These are phyloP conservation scores for Ampelomyces quisqualis DNA, from an alignment of 2,329 filamentous ascomycete species.

Conservation along the genomic window DNA sequence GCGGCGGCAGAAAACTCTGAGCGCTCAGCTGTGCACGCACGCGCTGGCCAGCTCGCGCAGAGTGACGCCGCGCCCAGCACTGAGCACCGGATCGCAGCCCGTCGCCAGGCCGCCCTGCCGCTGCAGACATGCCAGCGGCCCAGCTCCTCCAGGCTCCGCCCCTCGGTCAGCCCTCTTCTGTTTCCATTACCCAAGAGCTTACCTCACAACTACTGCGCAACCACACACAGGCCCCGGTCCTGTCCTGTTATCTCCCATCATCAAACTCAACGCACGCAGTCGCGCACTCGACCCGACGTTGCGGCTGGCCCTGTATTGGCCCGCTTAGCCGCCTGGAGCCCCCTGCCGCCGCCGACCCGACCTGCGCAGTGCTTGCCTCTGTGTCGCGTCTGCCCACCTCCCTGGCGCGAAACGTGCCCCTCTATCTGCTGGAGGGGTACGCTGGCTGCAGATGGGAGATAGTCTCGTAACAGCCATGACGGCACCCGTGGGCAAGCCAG, in stretches of 20 bases:
- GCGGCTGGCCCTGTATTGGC: constrained; percentile 35
- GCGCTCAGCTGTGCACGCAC: constrained; percentile 22
- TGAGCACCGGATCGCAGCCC: constrained; percentile 16
- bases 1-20: constrained; percentile 34
- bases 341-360: constrained; percentile 22
- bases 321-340: constrained; percentile 42
- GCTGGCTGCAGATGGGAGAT: constrained; percentile 53
- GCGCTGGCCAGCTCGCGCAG: constrained; percentile 22
- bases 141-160: no score
- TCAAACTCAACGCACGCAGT: constrained; percentile 44
- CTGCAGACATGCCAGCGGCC: no score
- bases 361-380: constrained; percentile 19
- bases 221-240: constrained; percentile 36
- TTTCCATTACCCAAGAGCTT: constrained; percentile 54
- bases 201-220: constrained; percentile 49
- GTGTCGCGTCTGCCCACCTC: constrained; percentile 36
- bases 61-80: no score
- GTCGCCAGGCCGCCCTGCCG: constrained; percentile 22
- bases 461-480: constrained; percentile 49
- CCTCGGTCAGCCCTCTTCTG: constrained; percentile 32
- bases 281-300: constrained; percentile 35
- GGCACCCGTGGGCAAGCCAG: constrained; percentile 49
- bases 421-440: constrained; percentile 47
- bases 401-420: constrained; percentile 41
- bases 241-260: constrained; percentile 48